phyloP scores from a whole-genome alignment of 73 alveolate species.

The Urostyla sp. region DNA sequence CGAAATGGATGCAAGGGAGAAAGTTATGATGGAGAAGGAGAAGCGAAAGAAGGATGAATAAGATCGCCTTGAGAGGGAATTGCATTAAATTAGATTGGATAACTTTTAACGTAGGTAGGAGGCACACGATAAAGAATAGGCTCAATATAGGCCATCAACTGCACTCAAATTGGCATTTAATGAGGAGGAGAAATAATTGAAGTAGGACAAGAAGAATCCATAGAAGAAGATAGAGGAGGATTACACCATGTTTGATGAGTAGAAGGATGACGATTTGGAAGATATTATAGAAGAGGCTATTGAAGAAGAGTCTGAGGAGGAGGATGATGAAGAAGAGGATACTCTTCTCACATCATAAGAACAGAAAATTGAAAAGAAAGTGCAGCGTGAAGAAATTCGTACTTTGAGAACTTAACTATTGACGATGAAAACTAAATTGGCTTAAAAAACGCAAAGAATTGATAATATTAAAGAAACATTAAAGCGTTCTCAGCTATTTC shows the following conservation, averaged over 20 bases:
- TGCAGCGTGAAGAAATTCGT: constrained; percentile 38
- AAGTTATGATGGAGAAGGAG: constrained; percentile 67
- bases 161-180: constrained; percentile 54
- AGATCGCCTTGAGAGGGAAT: constrained; percentile 36
- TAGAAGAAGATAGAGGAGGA: constrained; percentile 63
- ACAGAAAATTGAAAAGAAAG: constrained; percentile 38
- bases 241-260: constrained; percentile 54
- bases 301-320: constrained; percentile 68
- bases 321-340: constrained; percentile 47
- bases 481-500: constrained; percentile 11
- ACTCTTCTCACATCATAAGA: constrained; percentile 21
- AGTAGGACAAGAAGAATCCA: too few relatives aligned
- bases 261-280: constrained; percentile 65
- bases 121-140: constrained; percentile 52
- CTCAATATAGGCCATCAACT: constrained; percentile 69
- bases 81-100: constrained; percentile 49
- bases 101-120: constrained; percentile 32
- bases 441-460: constrained; percentile 38
- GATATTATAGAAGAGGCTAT: constrained; percentile 61
- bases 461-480: constrained; percentile 60
- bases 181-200: constrained; percentile 41
- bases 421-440: constrained; percentile 25
- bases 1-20: constrained; percentile 41
- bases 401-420: constrained; percentile 26
- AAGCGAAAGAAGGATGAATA: constrained; percentile 62